Percentiles rank a stretch among this genome's conserved stretches.
Conservation (phyloP, 495 filamentous ascomycete genomes). For the Penicillium canescens region DNA sequence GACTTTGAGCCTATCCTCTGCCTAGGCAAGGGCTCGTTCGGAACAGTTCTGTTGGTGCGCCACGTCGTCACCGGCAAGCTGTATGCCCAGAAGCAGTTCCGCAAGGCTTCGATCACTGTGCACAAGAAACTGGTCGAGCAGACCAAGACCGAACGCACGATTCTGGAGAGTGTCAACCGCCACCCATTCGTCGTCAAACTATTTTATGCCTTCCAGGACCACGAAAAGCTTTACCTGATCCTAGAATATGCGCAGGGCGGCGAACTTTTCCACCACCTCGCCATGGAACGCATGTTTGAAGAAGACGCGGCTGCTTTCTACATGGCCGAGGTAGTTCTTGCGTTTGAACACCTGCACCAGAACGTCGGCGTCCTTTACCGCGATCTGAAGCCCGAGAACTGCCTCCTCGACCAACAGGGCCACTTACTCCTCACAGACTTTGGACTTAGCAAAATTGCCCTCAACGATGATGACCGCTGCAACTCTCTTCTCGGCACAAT, state of each 20-base stretch:
- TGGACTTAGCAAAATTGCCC: conserved; percentile 91
- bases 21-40: conserved; percentile 93
- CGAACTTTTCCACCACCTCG: conserved; percentile 89
- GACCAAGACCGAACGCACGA: conserved; percentile 92
- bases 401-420: conserved; percentile 85
- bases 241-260: conserved; percentile 98
- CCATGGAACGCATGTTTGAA: conserved; percentile 86
- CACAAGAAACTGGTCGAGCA: conserved; percentile 94
- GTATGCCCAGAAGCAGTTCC: conserved; percentile 97
- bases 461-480: conserved; percentile 75
- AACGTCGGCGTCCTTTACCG: conserved; percentile 93
- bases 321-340: conserved; percentile 96
- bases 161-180: conserved; percentile 90
- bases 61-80: conserved; percentile 83
- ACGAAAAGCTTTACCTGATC: conserved; percentile 95
- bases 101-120: conserved; percentile 88
- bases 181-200: conserved; percentile 98
- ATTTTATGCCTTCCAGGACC: conserved; percentile 98
- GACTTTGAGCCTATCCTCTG: conserved; percentile 95
- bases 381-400: conserved; percentile 97
- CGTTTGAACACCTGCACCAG: conserved; percentile 87
- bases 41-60: conserved; percentile 89
- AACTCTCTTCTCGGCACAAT: conserved; percentile 85
- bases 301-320: conserved; percentile 91
- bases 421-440: conserved; percentile 97